Percentiles rank a stretch among this genome's conserved stretches.
These are phyloP conservation scores for Craterostigma plantagineum DNA, from an alignment of 257 asterid species.

Conservation along the genomic window DNA sequence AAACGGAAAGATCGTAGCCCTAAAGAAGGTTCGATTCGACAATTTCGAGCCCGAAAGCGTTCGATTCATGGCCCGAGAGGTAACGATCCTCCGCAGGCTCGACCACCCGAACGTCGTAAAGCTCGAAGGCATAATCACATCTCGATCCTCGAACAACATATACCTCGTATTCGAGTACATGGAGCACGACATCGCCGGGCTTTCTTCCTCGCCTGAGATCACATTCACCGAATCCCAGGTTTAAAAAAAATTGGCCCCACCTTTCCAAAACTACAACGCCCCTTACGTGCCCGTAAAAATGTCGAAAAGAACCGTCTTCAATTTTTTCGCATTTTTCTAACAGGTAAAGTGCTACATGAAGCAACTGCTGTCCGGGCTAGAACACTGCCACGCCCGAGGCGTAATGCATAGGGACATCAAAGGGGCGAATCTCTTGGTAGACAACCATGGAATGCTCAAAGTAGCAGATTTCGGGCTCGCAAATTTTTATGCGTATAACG, in stretches of 20 bases:
- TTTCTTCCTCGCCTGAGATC: slow-evolving; percentile 56
- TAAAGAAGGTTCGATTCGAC: slow-evolving; percentile 87
- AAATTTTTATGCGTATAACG: slow-evolving; percentile 35
- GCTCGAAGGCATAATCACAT: slow-evolving; percentile 68
- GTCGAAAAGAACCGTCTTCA: neutral
- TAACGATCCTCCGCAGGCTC: slow-evolving; percentile 64
- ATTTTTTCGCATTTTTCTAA: no score
- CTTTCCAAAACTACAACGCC: no score
- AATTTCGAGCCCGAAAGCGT: slow-evolving; percentile 95
- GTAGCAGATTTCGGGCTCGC: slow-evolving; percentile 93
- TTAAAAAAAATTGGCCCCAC: slow-evolving; percentile 6
- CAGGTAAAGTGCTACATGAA: slow-evolving; percentile 87
- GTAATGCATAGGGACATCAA: slow-evolving; percentile 91
- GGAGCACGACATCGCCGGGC: slow-evolving; percentile 94
- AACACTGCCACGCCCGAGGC: slow-evolving; percentile 82
- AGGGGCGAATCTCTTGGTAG: slow-evolving; percentile 88
- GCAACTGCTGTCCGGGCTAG: slow-evolving; percentile 83
- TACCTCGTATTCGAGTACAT: slow-evolving; percentile 89
- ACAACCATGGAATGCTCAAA: slow-evolving; percentile 63
- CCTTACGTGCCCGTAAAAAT: no score
- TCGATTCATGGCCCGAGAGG: slow-evolving; percentile 94
- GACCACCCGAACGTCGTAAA: slow-evolving; percentile 85
- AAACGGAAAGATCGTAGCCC: slow-evolving; percentile 57
- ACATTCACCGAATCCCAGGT: slow-evolving; percentile 89
- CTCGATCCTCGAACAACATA: slow-evolving; percentile 76